A percentile compares a stretch with the other conserved stretches of the same genome.
Conservation (phyloP, 352 stramenopile species). For the Salisapilia sapeloensis region DNA sequence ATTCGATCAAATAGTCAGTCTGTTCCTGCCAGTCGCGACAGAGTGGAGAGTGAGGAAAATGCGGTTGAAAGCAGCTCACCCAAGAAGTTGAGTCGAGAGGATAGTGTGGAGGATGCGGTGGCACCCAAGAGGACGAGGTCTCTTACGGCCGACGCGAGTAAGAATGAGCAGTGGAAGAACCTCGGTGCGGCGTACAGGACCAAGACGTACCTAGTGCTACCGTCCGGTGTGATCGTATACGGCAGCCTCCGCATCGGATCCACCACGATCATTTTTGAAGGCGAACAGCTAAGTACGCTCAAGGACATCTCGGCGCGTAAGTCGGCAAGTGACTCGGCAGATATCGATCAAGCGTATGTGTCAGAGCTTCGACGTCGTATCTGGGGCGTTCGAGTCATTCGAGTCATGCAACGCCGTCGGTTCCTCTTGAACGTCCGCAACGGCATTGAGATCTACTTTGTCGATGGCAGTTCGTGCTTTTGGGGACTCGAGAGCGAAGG, state of each 20-base stretch:
- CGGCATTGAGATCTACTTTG: constrained; percentile 73
- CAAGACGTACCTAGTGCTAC: constrained; percentile 59
- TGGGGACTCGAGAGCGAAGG: constrained; percentile 44
- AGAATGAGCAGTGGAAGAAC: constrained; percentile 52
- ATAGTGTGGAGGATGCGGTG: too few species aligned
- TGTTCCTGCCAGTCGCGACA: too few species aligned
- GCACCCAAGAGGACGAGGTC: constrained; percentile 12
- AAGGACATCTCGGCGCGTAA: constrained; percentile 32
- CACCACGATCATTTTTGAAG: constrained; percentile 67
- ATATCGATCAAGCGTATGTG: constrained; percentile 34
- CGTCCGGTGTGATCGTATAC: constrained; percentile 53
- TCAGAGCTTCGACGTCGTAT: constrained; percentile 55
- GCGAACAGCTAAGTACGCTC: constrained; percentile 50
- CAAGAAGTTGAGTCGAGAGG: too few species aligned
- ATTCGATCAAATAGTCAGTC: too few species aligned
- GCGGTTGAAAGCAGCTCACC: too few species aligned
- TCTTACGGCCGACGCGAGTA: constrained; percentile 16
- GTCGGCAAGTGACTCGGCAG: constrained; percentile 17
- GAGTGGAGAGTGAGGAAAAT: too few species aligned
- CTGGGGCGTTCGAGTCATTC: constrained; percentile 66
- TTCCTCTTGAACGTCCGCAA: constrained; percentile 58
- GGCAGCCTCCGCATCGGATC: constrained; percentile 52
- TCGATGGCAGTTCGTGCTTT: constrained; percentile 67
- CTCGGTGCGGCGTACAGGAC: constrained; percentile 45
- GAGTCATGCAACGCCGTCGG: constrained; percentile 52